phyloP scores from a whole-genome alignment of 2,329 filamentous ascomycete genomes.

The Emergomyces africanus region DNA sequence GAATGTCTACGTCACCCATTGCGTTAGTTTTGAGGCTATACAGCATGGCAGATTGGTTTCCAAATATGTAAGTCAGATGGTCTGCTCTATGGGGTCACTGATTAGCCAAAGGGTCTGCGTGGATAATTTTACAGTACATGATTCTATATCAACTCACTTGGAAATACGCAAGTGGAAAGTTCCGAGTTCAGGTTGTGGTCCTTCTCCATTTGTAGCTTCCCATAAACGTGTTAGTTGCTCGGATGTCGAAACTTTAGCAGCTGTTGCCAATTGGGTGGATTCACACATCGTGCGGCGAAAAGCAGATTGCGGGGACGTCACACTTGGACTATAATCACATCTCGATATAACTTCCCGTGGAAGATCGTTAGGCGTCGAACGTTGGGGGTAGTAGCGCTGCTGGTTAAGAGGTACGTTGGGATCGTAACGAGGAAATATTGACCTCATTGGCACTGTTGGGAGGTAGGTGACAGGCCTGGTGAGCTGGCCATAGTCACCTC shows the following conservation, averaged over 20 bases:
- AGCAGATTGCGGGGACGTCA: background rate
- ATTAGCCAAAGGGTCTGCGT: background rate
- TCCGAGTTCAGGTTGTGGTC: slow-evolving; percentile 18
- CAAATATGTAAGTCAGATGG: slow-evolving; percentile 31
- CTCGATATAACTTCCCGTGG: slow-evolving; percentile 10
- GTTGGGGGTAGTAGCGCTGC: slow-evolving; percentile 25
- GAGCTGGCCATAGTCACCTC: background rate
- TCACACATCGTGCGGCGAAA: background rate
- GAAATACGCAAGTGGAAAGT: slow-evolving; percentile 29
- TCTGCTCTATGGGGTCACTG: slow-evolving; percentile 22
- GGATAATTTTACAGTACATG: background rate
- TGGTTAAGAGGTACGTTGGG: slow-evolving; percentile 23
- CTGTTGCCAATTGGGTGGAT: background rate
- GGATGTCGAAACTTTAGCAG: slow-evolving; percentile 21
- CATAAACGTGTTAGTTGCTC: slow-evolving; percentile 30
- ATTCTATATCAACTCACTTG: slow-evolving; percentile 20
- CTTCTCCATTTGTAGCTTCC: slow-evolving; percentile 35
- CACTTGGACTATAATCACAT: slow-evolving; percentile 18
- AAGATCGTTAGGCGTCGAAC: slow-evolving; percentile 8
- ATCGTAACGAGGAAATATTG: slow-evolving; percentile 35
- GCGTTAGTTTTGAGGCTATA: slow-evolving; percentile 33
- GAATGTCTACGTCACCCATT: slow-evolving; percentile 30
- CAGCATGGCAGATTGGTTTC: slow-evolving; percentile 29
- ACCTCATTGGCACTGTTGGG: slow-evolving; percentile 24
- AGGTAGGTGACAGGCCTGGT: background rate